Percentiles rank a stretch among this genome's conserved stretches.
phyloP scores from a whole-genome alignment of 2,329 filamentous ascomycete species.

The Colletotrichum eleusines region DNA sequence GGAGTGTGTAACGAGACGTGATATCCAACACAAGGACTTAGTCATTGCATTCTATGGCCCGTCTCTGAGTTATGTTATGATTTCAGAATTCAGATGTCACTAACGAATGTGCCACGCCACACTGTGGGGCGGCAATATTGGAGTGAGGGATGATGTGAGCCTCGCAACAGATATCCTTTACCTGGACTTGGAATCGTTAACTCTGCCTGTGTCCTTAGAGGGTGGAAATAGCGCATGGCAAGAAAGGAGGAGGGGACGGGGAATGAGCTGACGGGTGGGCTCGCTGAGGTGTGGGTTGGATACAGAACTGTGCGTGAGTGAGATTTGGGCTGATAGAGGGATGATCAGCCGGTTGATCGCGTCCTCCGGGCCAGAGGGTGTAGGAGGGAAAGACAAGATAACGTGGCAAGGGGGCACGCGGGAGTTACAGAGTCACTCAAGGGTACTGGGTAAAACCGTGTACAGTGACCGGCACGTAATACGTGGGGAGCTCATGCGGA shows the following conservation, averaged over 20 bases:
- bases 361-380: constrained; percentile 17
- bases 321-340: constrained; percentile 1
- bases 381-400: constrained; percentile 9
- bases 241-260: not conserved
- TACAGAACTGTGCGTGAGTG: not conserved
- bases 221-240: not conserved
- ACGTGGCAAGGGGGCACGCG: not conserved
- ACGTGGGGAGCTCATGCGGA: not conserved
- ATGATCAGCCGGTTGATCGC: constrained; percentile 30
- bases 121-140: not conserved
- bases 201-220: not conserved
- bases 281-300: not conserved
- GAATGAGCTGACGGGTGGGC: not conserved
- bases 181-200: not conserved
- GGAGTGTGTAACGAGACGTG: not conserved
- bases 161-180: not conserved
- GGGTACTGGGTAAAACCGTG: not conserved
- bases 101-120: not conserved
- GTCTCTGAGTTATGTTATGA: not conserved
- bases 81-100: constrained; percentile 1
- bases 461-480: not conserved
- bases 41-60: not conserved
- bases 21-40: not conserved
- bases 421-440: not conserved
- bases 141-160: constrained; percentile 16